A percentile compares a stretch with the other conserved stretches of the same genome.
These are phyloP conservation scores for Komagataella kurtzmanii DNA, from an alignment of 805 yeast genomes.

Conservation along the genomic window DNA sequence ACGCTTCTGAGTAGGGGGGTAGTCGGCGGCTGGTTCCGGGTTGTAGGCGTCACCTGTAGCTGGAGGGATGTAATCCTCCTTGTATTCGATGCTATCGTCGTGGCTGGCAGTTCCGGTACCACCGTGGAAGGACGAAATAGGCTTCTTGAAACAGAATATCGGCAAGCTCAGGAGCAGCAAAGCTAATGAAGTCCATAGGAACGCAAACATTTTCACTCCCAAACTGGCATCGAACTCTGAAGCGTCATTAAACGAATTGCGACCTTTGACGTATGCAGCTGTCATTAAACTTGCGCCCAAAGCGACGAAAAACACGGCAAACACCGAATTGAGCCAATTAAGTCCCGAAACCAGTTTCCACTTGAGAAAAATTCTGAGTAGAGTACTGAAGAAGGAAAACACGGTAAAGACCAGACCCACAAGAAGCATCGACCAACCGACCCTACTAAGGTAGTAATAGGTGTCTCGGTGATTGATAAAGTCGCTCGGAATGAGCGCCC, in stretches of 20 bases:
- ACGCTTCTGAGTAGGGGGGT: neutral
- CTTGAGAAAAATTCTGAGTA: neutral
- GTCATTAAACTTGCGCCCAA: constrained; percentile 36
- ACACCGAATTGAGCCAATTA: constrained; percentile 3
- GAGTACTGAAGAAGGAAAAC: constrained; percentile 21
- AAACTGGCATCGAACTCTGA: constrained; percentile 25
- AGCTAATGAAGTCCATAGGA: constrained; percentile 45
- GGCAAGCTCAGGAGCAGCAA: constrained; percentile 4
- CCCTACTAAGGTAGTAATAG: constrained; percentile 55
- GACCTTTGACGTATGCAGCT: constrained; percentile 42
- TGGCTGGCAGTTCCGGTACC: neutral
- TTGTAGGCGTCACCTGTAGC: neutral
- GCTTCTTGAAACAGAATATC: neutral
- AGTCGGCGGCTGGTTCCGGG: neutral
- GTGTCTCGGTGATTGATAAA: constrained; percentile 34
- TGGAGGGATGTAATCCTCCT: neutral
- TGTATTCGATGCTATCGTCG: neutral
- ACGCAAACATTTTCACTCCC: constrained; percentile 40
- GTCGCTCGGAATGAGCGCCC: constrained; percentile 30
- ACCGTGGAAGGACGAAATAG: neutral
- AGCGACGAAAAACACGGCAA: constrained; percentile 28
- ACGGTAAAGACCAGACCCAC: constrained; percentile 43
- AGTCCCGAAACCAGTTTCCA: constrained; percentile 23
- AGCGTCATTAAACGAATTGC: constrained; percentile 27
- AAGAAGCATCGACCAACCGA: constrained; percentile 51